Evolutionary conservation across 2,329 filamentous ascomycete genomes (phyloP), one percentile per base, ranked within the genome.

Genomic region (Venturia effusa): DNA sequence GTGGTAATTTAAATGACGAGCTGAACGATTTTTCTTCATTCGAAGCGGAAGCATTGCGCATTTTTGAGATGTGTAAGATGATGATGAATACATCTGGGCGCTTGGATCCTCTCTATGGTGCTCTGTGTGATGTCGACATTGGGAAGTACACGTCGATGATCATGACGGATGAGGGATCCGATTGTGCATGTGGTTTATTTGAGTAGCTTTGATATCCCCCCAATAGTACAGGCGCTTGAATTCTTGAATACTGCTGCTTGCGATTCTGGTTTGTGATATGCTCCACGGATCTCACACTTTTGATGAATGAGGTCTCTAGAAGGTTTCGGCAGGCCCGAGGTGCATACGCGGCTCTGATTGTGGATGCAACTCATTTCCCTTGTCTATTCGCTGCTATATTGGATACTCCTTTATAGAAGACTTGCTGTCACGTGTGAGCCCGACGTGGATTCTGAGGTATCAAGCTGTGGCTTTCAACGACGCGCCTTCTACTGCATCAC

Each of bases 1-100:
- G 30, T 5, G 51, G 17, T 57, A 57, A 57, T 57, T 57, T 34
- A 34, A 15, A 57, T 57, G 51, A 57, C 51, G 51, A 57, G 51
- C 10, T 57, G 2, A 57, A 57, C 51, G 51, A 57, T 57, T 57
- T 51, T 34, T 57, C 30, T 34, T 57, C 51, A 34, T n/a, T 34
- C 51, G 27, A 0, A 57, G 51, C 15, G 30, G 30, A 19, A n/a
- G 27, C 27, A 34, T n/a, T n/a, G 51, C 27, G 51, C 51, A 57
- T 57, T 34, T 57, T n/a, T 19, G 27, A 17, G 51, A 34, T 17
- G n/a, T 57, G 51, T 17, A 17, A 34, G 30, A 55, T n/a, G 51
- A 57, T 27, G 51, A 34, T 15, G 51, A 34, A 32, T 10, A 34
- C 27, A 57, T 34, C 30, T 57, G 51, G 51, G 30, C 27, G 30